Base-by-base conservation (phyloP, 352 stramenopile species). In the Phytopythium mirpurense region DNA sequence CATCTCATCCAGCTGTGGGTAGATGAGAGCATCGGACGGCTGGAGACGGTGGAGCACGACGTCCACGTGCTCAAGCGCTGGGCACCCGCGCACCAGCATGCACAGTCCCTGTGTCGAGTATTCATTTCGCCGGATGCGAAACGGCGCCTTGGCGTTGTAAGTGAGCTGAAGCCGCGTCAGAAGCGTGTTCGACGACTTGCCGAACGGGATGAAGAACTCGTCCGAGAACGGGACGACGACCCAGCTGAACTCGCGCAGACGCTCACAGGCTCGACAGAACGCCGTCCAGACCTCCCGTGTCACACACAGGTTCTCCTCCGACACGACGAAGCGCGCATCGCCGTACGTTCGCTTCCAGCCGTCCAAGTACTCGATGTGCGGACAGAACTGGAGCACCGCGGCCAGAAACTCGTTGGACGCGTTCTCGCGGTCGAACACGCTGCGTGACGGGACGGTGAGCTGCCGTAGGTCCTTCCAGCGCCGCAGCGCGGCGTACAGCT, bases 201-300 rank as follows among this genome's bases (percentile, higher is more conserved):
- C 68, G 47, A 86, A 88, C 16, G 72, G 66, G 5, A 72, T 52
- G 48, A 88, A 88, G 57, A 86, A 88, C 50, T 74, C 69, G 54
- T 88, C 74, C 1, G 74, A 70, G 46, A 85, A 88, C 0, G 78
- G 78, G 37, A 88, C 61, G 16, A 86, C 60, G n/a, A 79, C 67
- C 78, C 78, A 88, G 48, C 78, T 83, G 57, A 88, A 82, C 56
- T 86, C 78, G 10, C 72, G 62, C 43, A 88, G 47, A 0, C 50
- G 35, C 18, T 58, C 48, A 27, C 78, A 85, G 5, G 55, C 59
- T 10, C 54, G 47, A 36, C 74, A 83, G 45, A 86, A 88, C 2
- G 29, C 37, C 7, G 60, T 67, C 74, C 74, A 86, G 3, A 76
- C 56, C 23, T 67, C 56, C 11, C 61, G 38, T 15, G 62, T 54